These are phyloP conservation scores for Epichloe brachyelytri DNA, from an alignment of 2,329 filamentous ascomycete genomes.

Conservation along the genomic window DNA sequence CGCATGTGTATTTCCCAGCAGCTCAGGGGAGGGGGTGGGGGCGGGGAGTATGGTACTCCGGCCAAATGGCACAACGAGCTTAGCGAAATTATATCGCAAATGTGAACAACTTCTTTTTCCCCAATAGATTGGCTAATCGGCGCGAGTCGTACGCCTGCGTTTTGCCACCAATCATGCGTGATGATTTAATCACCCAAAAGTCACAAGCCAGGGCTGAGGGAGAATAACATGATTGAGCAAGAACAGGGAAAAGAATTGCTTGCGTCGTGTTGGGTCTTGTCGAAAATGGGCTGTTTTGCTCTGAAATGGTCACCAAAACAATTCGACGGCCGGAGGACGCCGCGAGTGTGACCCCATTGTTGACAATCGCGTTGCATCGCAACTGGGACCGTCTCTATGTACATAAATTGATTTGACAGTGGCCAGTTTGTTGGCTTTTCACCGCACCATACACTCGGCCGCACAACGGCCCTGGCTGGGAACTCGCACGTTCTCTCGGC, in stretches of 20 bases:
- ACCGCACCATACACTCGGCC: too few species aligned
- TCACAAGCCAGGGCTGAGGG: too few species aligned
- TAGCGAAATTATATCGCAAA: not conserved
- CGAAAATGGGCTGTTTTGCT: not conserved
- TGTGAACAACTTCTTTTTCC: too few species aligned
- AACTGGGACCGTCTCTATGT: not conserved
- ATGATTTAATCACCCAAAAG: too few species aligned
- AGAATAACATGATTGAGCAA: too few species aligned
- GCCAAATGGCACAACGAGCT: not conserved
- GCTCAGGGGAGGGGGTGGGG: not conserved
- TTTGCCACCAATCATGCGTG: not conserved
- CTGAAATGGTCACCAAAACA: not conserved
- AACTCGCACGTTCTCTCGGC: too few species aligned
- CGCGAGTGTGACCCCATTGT: not conserved
- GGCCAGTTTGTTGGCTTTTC: too few species aligned
- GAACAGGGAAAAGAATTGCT: too few species aligned
- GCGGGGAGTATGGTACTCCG: not conserved
- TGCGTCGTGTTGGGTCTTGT: not conserved
- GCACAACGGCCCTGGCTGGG: too few species aligned
- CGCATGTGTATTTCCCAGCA: not conserved
- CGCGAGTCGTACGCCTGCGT: not conserved
- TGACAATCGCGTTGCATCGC: not conserved
- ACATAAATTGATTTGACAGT: too few species aligned
- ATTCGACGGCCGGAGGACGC: not conserved
- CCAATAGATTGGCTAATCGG: not conserved